Conservation (phyloP, 139 green algal species). For the Picochlorum sp. region DNA sequence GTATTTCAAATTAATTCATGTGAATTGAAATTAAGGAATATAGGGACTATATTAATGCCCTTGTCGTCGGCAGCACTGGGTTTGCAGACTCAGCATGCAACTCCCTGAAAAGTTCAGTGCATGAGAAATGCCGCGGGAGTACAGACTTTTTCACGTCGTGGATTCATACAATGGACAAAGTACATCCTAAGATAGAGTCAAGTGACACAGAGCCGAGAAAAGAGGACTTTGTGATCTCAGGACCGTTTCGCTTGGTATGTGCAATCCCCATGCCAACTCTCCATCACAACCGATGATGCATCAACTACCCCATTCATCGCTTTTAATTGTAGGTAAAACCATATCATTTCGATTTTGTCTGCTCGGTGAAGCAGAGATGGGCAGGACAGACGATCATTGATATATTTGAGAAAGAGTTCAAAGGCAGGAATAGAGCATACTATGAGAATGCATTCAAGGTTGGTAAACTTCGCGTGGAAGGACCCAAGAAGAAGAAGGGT, state of each 20-base stretch:
- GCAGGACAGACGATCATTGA: conserved; percentile 54
- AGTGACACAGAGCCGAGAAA: conserved; percentile 10
- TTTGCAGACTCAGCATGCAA: no score
- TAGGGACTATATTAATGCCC: no score
- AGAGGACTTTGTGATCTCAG: conserved; percentile 11
- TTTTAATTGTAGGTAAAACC: conserved; percentile 50
- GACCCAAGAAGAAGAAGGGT: conserved; percentile 4
- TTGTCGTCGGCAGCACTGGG: no score
- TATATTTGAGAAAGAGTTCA: conserved; percentile 66
- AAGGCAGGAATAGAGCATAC: conserved; percentile 41
- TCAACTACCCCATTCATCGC: neutral
- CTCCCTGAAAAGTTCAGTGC: no score
- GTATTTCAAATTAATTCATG: no score
- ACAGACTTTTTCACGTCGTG: no score
- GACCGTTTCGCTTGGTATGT: conserved; percentile 16
- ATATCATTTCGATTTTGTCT: conserved; percentile 82
- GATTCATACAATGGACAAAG: no score
- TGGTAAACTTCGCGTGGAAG: conserved; percentile 57
- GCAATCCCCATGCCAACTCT: neutral
- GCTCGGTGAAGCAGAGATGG: conserved; percentile 60
- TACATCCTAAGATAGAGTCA: neutral
- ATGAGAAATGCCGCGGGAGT: no score
- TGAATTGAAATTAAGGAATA: no score
- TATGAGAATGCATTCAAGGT: conserved; percentile 50
- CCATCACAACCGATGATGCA: neutral